Evolutionary conservation across 495 filamentous ascomycete species (phyloP).

Genomic region (Rhypophila decipiens): DNA sequence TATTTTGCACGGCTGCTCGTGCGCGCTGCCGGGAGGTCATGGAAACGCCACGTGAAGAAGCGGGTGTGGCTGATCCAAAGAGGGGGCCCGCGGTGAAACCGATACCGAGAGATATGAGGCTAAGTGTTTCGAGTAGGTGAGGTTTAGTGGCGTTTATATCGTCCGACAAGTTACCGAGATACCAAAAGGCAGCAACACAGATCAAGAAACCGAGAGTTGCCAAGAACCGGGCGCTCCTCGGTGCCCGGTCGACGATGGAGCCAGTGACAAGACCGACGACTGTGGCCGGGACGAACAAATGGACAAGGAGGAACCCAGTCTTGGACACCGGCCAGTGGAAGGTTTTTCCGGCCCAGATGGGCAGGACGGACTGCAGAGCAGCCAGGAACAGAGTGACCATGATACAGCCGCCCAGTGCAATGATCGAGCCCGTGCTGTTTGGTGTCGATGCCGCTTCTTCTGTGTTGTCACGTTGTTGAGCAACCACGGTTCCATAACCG

Average conservation of each 20-base stretch:
- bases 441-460: neutral
- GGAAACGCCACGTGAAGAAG: no score
- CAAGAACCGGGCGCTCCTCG: slow-evolving; percentile 15
- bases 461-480: slow-evolving; percentile 1
- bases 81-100: slow-evolving; percentile 22
- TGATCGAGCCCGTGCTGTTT: slow-evolving; percentile 8
- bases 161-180: slow-evolving; percentile 6
- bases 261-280: slow-evolving; percentile 15
- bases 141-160: neutral
- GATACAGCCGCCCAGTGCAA: slow-evolving; percentile 20
- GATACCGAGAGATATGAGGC: slow-evolving; percentile 15
- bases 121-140: slow-evolving; percentile 12
- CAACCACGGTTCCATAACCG: slow-evolving; percentile 17
- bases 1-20: slow-evolving; percentile 9
- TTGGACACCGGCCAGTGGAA: slow-evolving; percentile 15
- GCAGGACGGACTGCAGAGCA: slow-evolving; percentile 20
- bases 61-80: neutral
- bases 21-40: neutral
- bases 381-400: slow-evolving; percentile 16
- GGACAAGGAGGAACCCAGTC: slow-evolving; percentile 15
- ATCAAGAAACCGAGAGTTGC: slow-evolving; percentile 17
- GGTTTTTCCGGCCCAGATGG: slow-evolving; percentile 13
- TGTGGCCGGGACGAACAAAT: slow-evolving; percentile 17
- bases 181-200: slow-evolving; percentile 13
- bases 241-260: slow-evolving; percentile 5